These are phyloP conservation scores for Coccomyxa sp. DNA, from an alignment of 139 green algal genomes.

Conservation along the genomic window DNA sequence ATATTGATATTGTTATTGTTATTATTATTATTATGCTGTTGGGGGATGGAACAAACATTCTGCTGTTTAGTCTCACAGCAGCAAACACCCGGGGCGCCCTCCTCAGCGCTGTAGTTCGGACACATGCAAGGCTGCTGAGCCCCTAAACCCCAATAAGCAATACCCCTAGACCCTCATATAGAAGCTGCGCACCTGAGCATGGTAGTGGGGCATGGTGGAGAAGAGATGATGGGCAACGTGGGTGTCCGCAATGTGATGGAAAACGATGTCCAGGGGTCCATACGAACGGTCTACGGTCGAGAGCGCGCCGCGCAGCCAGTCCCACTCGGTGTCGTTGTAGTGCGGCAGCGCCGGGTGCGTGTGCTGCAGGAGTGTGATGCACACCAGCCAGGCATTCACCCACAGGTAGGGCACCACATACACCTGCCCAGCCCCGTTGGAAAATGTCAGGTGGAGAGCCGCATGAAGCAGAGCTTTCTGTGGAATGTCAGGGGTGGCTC, in stretches of 20 bases:
- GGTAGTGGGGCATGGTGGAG: conserved; percentile 89
- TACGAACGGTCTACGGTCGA: conserved; percentile 84
- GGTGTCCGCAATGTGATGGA: conserved; percentile 89
- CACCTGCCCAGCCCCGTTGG: conserved; percentile 8
- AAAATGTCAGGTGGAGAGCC: background rate
- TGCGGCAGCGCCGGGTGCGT: conserved; percentile 75
- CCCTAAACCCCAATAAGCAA: too few relatives aligned
- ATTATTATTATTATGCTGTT: too few relatives aligned
- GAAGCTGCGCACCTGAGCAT: conserved; percentile 63
- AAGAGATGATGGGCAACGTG: conserved; percentile 93
- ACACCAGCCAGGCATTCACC: conserved; percentile 84
- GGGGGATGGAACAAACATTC: too few relatives aligned
- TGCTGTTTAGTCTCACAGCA: too few relatives aligned
- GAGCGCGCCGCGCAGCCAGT: conserved; percentile 86
- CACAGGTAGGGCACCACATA: conserved; percentile 83
- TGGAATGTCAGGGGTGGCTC: background rate
- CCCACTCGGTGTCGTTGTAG: conserved; percentile 78
- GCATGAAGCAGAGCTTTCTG: background rate
- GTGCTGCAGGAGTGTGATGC: conserved; percentile 38
- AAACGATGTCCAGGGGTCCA: conserved; percentile 71
- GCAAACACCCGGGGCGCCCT: too few relatives aligned
- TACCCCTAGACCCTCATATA: too few relatives aligned
- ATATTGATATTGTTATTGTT: too few relatives aligned
- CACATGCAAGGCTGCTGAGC: too few relatives aligned
- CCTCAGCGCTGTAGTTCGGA: too few relatives aligned